Percentiles rank a stretch among this genome's conserved stretches.
These are phyloP conservation scores for Craterostigma plantagineum DNA, from an alignment of 257 asterid species.

Conservation along the genomic window DNA sequence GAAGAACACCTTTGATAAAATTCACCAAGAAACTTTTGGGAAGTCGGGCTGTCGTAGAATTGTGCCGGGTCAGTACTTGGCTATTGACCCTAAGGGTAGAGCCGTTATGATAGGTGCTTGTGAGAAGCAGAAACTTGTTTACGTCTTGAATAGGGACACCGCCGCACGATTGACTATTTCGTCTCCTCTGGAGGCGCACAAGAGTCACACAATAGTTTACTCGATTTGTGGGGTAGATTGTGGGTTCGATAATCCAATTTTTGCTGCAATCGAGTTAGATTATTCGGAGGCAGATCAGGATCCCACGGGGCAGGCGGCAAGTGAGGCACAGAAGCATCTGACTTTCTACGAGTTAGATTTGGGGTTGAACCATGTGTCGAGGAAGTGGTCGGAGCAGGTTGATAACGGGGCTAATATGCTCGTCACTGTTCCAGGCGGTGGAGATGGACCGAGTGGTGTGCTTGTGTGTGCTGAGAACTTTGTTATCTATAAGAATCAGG, in stretches of 20 bases:
- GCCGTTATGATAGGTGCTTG: slow-evolving; percentile 97
- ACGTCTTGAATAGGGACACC: slow-evolving; percentile 92
- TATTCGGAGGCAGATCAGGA: slow-evolving; percentile 96
- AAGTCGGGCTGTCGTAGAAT: slow-evolving; percentile 93
- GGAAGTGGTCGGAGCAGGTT: slow-evolving; percentile 96
- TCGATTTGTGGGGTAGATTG: slow-evolving; percentile 88
- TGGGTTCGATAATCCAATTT: slow-evolving; percentile 92
- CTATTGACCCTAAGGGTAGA: slow-evolving; percentile 94
- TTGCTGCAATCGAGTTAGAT: slow-evolving; percentile 94
- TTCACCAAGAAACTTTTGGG: slow-evolving; percentile 94
- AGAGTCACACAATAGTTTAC: slow-evolving; percentile 72
- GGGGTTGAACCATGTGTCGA: slow-evolving; percentile 93
- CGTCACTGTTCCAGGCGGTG: slow-evolving; percentile 98
- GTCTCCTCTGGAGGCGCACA: slow-evolving; percentile 92
- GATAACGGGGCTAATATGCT: slow-evolving; percentile 96
- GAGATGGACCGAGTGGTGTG: slow-evolving; percentile 99
- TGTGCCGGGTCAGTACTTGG: slow-evolving; percentile 93
- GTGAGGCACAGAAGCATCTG: slow-evolving; percentile 77
- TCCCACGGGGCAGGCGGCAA: slow-evolving; percentile 87
- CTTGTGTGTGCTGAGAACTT: slow-evolving; percentile 97
- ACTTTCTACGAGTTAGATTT: slow-evolving; percentile 91
- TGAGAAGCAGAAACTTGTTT: slow-evolving; percentile 96
- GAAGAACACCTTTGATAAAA: slow-evolving; percentile 63
- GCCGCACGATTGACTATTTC: slow-evolving; percentile 92
- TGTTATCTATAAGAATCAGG: slow-evolving; percentile 91